phyloP scores from a whole-genome alignment of 2,329 filamentous ascomycete genomes.

The Fusarium pseudograminearum region DNA sequence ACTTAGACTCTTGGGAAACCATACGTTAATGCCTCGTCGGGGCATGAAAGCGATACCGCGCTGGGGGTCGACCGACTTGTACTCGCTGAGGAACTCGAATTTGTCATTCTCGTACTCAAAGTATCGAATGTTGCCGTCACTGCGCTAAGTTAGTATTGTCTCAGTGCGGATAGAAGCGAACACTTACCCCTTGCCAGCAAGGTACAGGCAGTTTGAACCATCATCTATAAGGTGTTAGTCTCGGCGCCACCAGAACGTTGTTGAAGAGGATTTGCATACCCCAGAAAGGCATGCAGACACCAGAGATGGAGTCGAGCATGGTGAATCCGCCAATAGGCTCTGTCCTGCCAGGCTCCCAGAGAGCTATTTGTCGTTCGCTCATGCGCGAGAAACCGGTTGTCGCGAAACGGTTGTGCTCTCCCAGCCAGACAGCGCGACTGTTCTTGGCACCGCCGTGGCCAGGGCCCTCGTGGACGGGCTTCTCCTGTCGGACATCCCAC shows the following conservation, averaged over 20 bases:
- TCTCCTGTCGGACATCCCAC: conserved; percentile 97
- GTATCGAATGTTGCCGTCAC: conserved; percentile 98
- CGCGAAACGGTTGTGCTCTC: conserved; percentile 94
- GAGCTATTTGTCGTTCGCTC: conserved; percentile 95
- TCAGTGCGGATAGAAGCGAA: neutral
- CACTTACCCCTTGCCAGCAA: conserved; percentile 95
- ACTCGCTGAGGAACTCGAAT: conserved; percentile 96
- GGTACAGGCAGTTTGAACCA: conserved; percentile 91
- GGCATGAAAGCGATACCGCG: conserved; percentile 94
- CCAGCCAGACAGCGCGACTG: conserved; percentile 96
- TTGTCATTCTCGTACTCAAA: conserved; percentile 99
- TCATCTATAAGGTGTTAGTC: conserved; percentile 70
- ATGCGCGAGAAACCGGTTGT: conserved; percentile 98
- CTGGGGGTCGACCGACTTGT: conserved; percentile 96
- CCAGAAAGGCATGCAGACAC: conserved; percentile 99
- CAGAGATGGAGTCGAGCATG: conserved; percentile 93
- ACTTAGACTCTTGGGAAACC: conserved; percentile 45
- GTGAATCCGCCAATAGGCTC: conserved; percentile 92
- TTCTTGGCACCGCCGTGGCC: conserved; percentile 97
- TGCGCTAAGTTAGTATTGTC: conserved; percentile 53
- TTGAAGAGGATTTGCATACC: conserved; percentile 60
- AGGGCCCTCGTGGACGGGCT: conserved; percentile 82
- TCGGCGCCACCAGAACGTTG: neutral
- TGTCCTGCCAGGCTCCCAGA: conserved; percentile 91
- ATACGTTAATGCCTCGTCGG: conserved; percentile 90